Conservation (phyloP, 352 stramenopile genomes). For the Pythium brassicae region DNA sequence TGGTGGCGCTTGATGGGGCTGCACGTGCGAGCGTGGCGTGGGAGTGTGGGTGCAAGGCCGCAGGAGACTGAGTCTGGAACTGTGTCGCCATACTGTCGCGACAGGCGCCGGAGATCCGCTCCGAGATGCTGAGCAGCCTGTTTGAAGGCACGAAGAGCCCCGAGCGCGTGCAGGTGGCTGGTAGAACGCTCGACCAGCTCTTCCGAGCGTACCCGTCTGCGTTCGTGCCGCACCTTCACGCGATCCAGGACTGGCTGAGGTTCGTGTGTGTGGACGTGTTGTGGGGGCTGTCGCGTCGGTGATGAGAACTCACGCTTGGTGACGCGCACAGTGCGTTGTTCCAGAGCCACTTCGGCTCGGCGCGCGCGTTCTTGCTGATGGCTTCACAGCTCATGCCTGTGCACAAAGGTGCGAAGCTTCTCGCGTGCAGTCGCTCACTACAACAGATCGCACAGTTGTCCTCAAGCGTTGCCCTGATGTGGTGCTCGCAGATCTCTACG, state of each 20-base stretch:
- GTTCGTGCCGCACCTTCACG: slow-evolving; percentile 39
- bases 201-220: slow-evolving; percentile 24
- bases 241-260: slow-evolving; percentile 70
- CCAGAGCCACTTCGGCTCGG: slow-evolving; percentile 32
- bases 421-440: background rate
- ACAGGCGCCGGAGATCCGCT: slow-evolving; percentile 46
- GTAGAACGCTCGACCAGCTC: slow-evolving; percentile 15
- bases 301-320: background rate
- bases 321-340: slow-evolving; percentile 30
- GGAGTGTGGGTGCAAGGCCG: background rate
- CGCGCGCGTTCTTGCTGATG: slow-evolving; percentile 43
- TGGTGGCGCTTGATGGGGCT: background rate
- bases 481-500: slow-evolving; percentile 50
- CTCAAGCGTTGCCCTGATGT: too few relatives aligned
- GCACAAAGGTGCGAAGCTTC: slow-evolving; percentile 30
- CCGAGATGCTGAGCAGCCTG: slow-evolving; percentile 44
- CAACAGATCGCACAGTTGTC: background rate
- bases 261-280: slow-evolving; percentile 11
- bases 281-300: slow-evolving; percentile 1
- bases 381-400: slow-evolving; percentile 31
- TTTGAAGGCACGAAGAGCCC: slow-evolving; percentile 26
- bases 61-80: too few relatives aligned
- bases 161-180: slow-evolving; percentile 9
- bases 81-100: background rate
- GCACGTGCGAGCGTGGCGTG: background rate